Base-by-base conservation (phyloP, 345 rosid genomes). In the Camelina hispida region DNA sequence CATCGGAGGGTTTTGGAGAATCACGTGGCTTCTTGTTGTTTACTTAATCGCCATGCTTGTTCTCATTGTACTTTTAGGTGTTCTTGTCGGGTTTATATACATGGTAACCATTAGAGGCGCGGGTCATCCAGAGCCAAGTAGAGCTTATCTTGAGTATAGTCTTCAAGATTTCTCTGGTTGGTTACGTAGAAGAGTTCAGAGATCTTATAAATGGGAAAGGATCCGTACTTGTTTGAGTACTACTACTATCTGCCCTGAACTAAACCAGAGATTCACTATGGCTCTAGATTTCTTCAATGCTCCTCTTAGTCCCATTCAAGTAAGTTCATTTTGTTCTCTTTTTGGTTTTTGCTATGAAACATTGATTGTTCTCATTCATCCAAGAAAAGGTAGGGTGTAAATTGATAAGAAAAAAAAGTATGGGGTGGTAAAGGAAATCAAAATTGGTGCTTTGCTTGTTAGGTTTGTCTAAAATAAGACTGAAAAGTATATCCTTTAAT, bases 261-360 rank as follows among this genome's bases (percentile, higher is more conserved):
- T 96, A 61, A 88, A 87, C 51, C 99, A 96, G 87, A 89, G 81
- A 6, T 89, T 74, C 43, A 80, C 87, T 57, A 82, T 81, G 88
- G 93, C 98, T 78, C 94, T 74, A 43, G 99, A 92, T 82, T 96
- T 96, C 87, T 96, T 92, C 72, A 89, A 86, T 65, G 90, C 96
- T 59, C 92, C 48, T 60, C 83, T 93, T 53, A 83, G 69, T 57
- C 97, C 98, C 16, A 47, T 96, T 43, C 98, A 95, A 91, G 99
- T 89, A 75, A 54, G 56, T 66, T 2, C 9, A 1, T 34, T 34
- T 7, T 44, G 1, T 23, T 20, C 7, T 59, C 15, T 0, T 15
- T 22, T 32, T 9, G 11, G 11, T 38, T 38, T 38, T 38, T 38
- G 42, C 4, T 38, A 38, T 38, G 42, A 38, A 28, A 38, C 42